Base-by-base conservation (phyloP, 2,329 filamentous ascomycete genomes). In the Alternaria triticimaculans region DNA sequence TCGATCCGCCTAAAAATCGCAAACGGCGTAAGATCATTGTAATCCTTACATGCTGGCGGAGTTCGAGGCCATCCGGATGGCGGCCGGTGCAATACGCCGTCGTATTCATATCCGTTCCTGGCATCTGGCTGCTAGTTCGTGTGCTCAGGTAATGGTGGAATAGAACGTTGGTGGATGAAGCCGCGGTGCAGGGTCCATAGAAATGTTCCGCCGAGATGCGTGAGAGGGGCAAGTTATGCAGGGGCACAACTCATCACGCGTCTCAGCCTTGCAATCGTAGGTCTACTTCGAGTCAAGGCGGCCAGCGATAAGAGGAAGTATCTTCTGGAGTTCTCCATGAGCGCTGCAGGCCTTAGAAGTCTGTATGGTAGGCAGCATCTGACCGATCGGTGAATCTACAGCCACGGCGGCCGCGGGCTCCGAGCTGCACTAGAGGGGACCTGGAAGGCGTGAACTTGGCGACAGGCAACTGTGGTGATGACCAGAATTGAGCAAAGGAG, bases 1-100 rank as follows among this genome's bases (percentile, higher is more conserved):
- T 69, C 59, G 68, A 73, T 71, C 55, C 55, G 58, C 30, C 18
- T 33, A 46, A 28, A 49, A 51, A 66, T 64, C 58, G 51, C 37
- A 18, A 60, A n/a, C 15, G 26, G 37, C 26, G 21, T 20, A 30
- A 44, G n/a, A 21, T 56, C 28, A 26, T 4, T 21, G 21, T 18
- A 15, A 28, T 23, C 33, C 25, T 11, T 44, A 23, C 25, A 23
- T 8, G 33, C 6, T 14, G 14, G 37, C 56, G 45, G 14, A 45
- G 26, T n/a, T 60, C 30, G 20, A 46, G 20, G 21, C 25, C 10
- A 30, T 59, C 5, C 20, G n/a, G 46, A 18, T 41, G 37, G 37
- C 15, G n/a, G 51, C 20, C 9, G 9, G n/a, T 44, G 14, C 21
- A n/a, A 23, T 21, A 30, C 15, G 30, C 23, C 45, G 37, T 44